Base-by-base conservation (phyloP, 1,139 yeast species). In the Dujonia santamariae region DNA sequence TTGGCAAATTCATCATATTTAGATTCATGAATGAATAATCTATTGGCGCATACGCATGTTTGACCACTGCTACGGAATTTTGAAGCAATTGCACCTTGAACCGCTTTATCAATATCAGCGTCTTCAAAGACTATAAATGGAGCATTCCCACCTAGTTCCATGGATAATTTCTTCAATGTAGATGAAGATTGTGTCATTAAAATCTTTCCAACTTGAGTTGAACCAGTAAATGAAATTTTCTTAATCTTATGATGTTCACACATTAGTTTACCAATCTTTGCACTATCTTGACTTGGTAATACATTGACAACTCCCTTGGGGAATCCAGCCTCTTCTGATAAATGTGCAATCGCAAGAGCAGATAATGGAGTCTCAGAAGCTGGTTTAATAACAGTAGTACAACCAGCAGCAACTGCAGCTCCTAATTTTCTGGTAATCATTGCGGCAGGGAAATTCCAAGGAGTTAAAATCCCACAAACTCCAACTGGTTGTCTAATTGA, bases 371-470 rank as follows among this genome's bases (percentile, higher is more conserved):
- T 90, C 53, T 85, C 95, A 4, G 80, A 67, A 26, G 95, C 97
- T 3, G 97, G 97, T 60, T 88, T 90, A 40, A 90, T 70, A 9
- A 90, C 90, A 3, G 86, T 70, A 1, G 97, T 83, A 60, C 97
- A 90, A 2, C 97, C 97, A 7, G 94, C 90, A 13, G 97, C 96
- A 15, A 87, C 51, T 1, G 96, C 96, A 19, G 97, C 96, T 19
- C 87, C 96, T 33, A 85, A 73, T 58, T 90, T 90, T 48, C 97
- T 73, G 2, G 96, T 78, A 42, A 90, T 85, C 97, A 90, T 90
- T 4, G 96, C 95, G 35, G 83, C 70, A 13, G 97, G 97, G 64
- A 90, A 90, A 59, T 90, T 90, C 97, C 97, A 90, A 14, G 97
- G 97, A 4, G 96, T 86, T 47, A 90, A 69, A 40, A 90, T 78